A percentile compares a stretch with the other conserved stretches of the same genome.
These are phyloP conservation scores for Blastocystis sp. DNA, from an alignment of 352 stramenopile genomes.

Conservation along the genomic window DNA sequence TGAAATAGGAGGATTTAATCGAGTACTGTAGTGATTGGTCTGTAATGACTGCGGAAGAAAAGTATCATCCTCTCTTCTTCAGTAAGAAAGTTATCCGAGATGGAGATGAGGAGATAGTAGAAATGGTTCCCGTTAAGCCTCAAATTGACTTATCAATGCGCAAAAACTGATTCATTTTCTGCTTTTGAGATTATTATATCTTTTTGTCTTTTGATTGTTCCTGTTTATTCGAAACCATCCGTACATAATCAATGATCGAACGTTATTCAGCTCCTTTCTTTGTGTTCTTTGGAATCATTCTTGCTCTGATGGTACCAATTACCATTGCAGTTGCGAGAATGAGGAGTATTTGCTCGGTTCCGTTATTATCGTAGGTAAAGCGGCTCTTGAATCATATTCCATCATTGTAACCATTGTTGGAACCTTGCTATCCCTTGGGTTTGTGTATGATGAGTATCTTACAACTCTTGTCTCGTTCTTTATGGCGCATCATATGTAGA, in stretches of 20 bases:
- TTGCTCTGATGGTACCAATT: conserved; percentile 14
- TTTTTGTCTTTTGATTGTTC: conserved; percentile 3
- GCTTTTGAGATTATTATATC: conserved; percentile 32
- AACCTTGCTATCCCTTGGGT: conserved; percentile 1
- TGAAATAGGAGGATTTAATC: conserved; percentile 47
- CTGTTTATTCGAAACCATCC: background rate
- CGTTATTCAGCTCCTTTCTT: conserved; percentile 2
- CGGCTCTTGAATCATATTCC: background rate
- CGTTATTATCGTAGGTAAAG: background rate
- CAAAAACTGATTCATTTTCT: conserved; percentile 51
- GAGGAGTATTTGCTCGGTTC: background rate
- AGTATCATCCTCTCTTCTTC: conserved; percentile 56
- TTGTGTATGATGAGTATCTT: background rate
- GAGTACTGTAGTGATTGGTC: conserved; percentile 59
- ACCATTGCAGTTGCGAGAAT: background rate
- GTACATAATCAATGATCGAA: background rate
- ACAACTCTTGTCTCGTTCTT: background rate
- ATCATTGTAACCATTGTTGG: conserved; percentile 7
- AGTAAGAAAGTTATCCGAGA: background rate
- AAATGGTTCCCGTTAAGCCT: conserved; percentile 38
- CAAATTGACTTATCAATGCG: conserved; percentile 32
- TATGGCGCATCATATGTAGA: background rate
- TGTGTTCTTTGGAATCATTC: conserved; percentile 19
- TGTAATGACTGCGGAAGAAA: conserved; percentile 52
- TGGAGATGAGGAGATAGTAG: background rate